Base-by-base conservation (phyloP, 2,329 filamentous ascomycete genomes). In the Sclerotinia borealis region DNA sequence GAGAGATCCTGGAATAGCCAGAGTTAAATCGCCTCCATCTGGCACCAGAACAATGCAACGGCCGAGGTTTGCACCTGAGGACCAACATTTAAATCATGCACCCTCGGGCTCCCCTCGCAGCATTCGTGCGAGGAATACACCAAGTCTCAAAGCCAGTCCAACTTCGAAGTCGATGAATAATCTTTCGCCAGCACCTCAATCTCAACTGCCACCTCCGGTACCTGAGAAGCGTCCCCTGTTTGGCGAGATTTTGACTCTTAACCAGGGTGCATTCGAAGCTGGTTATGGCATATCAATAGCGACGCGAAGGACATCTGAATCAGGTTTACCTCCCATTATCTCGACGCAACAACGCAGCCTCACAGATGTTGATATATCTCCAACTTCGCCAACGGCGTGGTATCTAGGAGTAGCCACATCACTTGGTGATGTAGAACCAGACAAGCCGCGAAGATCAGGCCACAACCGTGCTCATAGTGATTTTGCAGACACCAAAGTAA, bases 211-310 rank as follows among this genome's bases (percentile, higher is more conserved):
- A 65, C 49, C 66, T 31, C 61, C 66, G 56, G 31, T 63, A 34
- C 66, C 67, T 47, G 69, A 78, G 54, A 79, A 80, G 61, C 81
- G 81, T 66, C 83, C 90, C 41, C 77, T 93, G 25, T 93, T 93
- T 77, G 90, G 90, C 43, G 91, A 93, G 75, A 83, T 93, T 68
- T 77, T 86, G 34, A 81, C 85, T n/a, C 79, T 85, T 43, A 80
- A 85, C 68, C 80, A 79, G 69, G 79, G 83, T 68, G 72, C 79
- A 31, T 75, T 79, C 25, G 77, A 81, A 55, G 77, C 80, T 59
- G 86, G 85, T 6, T 86, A 85, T 76, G 87, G 87, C 59, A 89
- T 89, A 67, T 67, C 72, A 52, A 71, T 78, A 56, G 77, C 81
- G 58, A 79, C 80, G 65, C 80, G 88, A 67, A 82, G 88, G 75